These are phyloP conservation scores for Hanseniaspora clermontiae DNA, from an alignment of 805 yeast genomes.

Conservation along the genomic window DNA sequence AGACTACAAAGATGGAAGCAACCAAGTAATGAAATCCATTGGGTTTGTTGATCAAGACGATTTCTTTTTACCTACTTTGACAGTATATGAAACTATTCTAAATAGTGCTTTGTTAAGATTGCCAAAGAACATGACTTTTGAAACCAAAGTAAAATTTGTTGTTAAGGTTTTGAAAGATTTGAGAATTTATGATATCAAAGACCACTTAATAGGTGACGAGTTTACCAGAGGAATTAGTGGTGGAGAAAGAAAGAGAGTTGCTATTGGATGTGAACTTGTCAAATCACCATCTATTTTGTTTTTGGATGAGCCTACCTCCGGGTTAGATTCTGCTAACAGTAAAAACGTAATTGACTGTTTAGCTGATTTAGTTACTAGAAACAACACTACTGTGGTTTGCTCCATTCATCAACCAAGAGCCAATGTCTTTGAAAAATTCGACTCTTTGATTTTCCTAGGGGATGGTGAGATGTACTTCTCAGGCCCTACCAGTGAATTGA, in stretches of 20 bases:
- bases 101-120: conserved; percentile 81
- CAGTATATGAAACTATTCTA: conserved; percentile 89
- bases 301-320: conserved; percentile 90
- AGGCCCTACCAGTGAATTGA: conserved; percentile 66
- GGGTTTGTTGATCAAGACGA: conserved; percentile 98
- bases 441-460: conserved; percentile 64
- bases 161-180: conserved; percentile 74
- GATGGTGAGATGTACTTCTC: conserved; percentile 80
- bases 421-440: conserved; percentile 84
- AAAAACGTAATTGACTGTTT: conserved; percentile 78
- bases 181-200: conserved; percentile 70
- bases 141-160: conserved; percentile 66
- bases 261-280: conserved; percentile 85
- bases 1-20: conserved; percentile 16
- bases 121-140: conserved; percentile 65
- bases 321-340: conserved; percentile 88
- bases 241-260: conserved; percentile 78
- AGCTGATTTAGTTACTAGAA: conserved; percentile 64
- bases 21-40: conserved; percentile 36
- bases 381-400: conserved; percentile 76
- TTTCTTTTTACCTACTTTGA: conserved; percentile 74
- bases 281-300: conserved; percentile 76
- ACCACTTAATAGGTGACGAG: conserved; percentile 77
- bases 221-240: conserved; percentile 78
- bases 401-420: conserved; percentile 97